A percentile compares a stretch with the other conserved stretches of the same genome.
phyloP scores from a whole-genome alignment of 352 stramenopile species.

The Phytophthora palmivora region DNA sequence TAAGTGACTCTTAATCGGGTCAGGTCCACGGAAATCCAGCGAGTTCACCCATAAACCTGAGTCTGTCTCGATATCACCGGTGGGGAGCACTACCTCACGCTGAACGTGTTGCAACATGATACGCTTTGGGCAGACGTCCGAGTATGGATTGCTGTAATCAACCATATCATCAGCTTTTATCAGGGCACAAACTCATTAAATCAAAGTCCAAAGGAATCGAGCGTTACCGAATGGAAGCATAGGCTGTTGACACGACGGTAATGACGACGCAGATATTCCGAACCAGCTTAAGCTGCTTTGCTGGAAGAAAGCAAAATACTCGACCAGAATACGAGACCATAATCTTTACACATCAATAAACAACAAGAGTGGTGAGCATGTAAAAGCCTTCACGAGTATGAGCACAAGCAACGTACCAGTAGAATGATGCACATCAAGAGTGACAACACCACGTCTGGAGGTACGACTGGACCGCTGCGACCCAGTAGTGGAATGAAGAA shows the following conservation, averaged over 20 bases:
- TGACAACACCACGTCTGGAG: conserved; percentile 63
- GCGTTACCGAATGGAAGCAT: conserved; percentile 63
- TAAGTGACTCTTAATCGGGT: conserved; percentile 56
- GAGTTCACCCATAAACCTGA: conserved; percentile 78
- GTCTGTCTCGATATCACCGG: conserved; percentile 56
- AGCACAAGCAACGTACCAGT: conserved; percentile 36
- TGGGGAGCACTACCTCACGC: conserved; percentile 53
- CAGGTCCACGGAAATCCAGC: conserved; percentile 69
- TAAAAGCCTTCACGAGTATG: no score
- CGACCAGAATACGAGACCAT: conserved; percentile 63
- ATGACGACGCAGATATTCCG: conserved; percentile 51
- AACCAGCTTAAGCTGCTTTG: conserved; percentile 44
- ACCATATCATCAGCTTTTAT: conserved; percentile 5
- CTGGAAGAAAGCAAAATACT: conserved; percentile 77
- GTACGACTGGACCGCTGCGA: conserved; percentile 57
- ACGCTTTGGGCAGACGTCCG: conserved; percentile 69
- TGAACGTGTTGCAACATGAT: conserved; percentile 76
- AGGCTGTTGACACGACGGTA: conserved; percentile 42
- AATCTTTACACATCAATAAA: conserved; percentile 32
- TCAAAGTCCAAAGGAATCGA: neutral
- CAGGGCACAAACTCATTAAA: neutral
- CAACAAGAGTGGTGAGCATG: conserved; percentile 12
- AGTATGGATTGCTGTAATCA: conserved; percentile 76
- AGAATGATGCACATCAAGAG: conserved; percentile 59
- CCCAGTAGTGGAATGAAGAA: conserved; percentile 84